Evolutionary conservation across 441 rosid genomes (phyloP), one percentile per base, ranked within the genome.

Genomic region (Raphanus hybrid): DNA sequence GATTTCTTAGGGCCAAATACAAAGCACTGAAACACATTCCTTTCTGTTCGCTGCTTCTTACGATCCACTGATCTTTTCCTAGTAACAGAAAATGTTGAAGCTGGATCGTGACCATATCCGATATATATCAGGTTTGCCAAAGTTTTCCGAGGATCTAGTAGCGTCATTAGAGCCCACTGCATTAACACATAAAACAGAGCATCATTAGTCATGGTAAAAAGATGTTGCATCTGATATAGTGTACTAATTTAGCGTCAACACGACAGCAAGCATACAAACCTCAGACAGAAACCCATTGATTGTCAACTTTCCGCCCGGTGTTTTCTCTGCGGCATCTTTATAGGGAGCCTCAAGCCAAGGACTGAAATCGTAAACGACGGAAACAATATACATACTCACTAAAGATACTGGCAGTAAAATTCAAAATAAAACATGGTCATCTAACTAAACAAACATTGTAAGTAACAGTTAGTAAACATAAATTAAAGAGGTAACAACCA

Each of bases 151-250:
- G 93, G 93, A 64, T 91, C 90, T 14, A 87, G 74, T 55, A 75
- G 69, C 71, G 96, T 89, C 96, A 89, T 89, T 78, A 87, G 76
- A 61, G 92, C 85, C 96, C 96, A 91, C 96, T 89, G 90, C 85
- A 86, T 71, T 48, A 75, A 81, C 69, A 78, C 27, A 69, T 62
- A 74, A 68, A 74, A 71, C 32, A 81, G 54, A 75, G 64, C 61
- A 73, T n/a, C 43, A 59, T 70, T 64, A 70, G 50, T 41, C 52
- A 70, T 58, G 71, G 74, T 72, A 67, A 32, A 61, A 23, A 72
- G 18, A 67, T 11, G 50, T 43, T 43, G 50, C 14, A 43, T 43
- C 50, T 43, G 50, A 43, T 43, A 67, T 16, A 16, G 18, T 16
- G 23, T n/a, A 76, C 62, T 54, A 66, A 75, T 34, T 64, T 18